Percentiles rank a stretch among this genome's conserved stretches.
These are phyloP conservation scores for Schizonepeta tenuifolia DNA, from an alignment of 257 asterid genomes.

Conservation along the genomic window DNA sequence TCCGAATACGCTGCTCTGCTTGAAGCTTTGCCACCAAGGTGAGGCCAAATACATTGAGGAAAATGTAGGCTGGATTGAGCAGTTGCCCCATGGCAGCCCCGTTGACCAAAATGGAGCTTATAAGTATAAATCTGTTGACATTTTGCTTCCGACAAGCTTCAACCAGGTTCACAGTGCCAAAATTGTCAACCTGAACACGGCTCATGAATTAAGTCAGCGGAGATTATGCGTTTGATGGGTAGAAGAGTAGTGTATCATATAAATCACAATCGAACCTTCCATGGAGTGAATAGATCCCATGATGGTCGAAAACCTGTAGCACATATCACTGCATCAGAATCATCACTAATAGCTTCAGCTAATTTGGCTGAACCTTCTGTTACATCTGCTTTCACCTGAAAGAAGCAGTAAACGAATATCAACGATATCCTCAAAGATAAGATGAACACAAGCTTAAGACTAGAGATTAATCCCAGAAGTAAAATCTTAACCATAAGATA, in stretches of 20 bases:
- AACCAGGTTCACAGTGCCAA: conserved; percentile 92
- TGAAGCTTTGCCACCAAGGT: conserved; percentile 90
- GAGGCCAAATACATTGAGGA: conserved; percentile 86
- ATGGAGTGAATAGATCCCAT: conserved; percentile 79
- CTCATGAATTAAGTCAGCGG: neutral
- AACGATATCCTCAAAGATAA: neutral
- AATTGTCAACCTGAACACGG: conserved; percentile 78
- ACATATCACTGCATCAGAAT: conserved; percentile 92
- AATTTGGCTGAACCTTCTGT: conserved; percentile 80
- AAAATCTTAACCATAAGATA: neutral
- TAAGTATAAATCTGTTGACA: conserved; percentile 76
- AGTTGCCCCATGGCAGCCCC: conserved; percentile 99
- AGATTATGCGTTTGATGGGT: conserved; percentile 15
- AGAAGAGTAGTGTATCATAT: neutral
- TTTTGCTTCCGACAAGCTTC: conserved; percentile 87
- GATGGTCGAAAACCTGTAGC: conserved; percentile 91
- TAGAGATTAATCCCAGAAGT: neutral
- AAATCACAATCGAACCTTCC: conserved; percentile 66
- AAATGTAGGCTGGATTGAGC: conserved; percentile 82
- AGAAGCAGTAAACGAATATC: neutral
- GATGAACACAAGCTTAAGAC: neutral
- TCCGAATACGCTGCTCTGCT: conserved; percentile 82
- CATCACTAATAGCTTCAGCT: conserved; percentile 85
- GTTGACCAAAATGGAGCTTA: conserved; percentile 89
- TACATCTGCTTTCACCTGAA: conserved; percentile 92